Evolutionary conservation across 1,284 basidiomycete genomes (phyloP), one percentile per base, ranked within the genome.

Genomic region (Tetrapyrgos nigripes): DNA sequence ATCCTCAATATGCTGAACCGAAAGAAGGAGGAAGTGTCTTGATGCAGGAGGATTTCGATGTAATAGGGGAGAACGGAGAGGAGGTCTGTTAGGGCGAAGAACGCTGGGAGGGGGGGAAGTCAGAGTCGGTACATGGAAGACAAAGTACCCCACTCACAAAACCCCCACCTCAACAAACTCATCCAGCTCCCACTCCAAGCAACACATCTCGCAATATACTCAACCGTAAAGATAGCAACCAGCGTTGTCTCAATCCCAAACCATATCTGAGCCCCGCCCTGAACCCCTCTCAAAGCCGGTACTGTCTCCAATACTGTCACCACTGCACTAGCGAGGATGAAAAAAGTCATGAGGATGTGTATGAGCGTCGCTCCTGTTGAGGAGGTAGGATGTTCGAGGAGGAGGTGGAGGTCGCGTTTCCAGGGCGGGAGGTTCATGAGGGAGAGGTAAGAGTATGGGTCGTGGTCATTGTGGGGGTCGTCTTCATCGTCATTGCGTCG

Each of bases 11-110:
- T 96, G 1, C 92, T 94, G 73, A 96, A 96, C 24, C 94, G 84
- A 76, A 96, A 96, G 57, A 94, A 79, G 37, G 91, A 88, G 11
- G 91, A 87, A 89, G 93, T 96, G 72, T 96, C 94, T 75, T 94
- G 88, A 48, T 86, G 86, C n/a, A 94, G 69, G 19, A 90, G 76
- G 52, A 95, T 81, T 74, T 95, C 93, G 59, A 96, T 85, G 71
- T 94, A 96, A 69, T 94, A 96, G 1, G 94, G 94, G 27, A 92
- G 66, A 57, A 96, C 94, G 19, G 93, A 88, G 50, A 96, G 79
- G 13, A 94, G 74, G 70, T 96, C 94, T 71, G 94, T 86, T 28
- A 96, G 83, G 3, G 91, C 92, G 69, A 92, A 94, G 73, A 95
- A 96, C 1, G 92, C 90, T 91, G 61, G 28, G 59, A 43, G 53